Base-by-base conservation (phyloP, 108 stramenopile species). In the Cafeteria roenbergensis region DNA sequence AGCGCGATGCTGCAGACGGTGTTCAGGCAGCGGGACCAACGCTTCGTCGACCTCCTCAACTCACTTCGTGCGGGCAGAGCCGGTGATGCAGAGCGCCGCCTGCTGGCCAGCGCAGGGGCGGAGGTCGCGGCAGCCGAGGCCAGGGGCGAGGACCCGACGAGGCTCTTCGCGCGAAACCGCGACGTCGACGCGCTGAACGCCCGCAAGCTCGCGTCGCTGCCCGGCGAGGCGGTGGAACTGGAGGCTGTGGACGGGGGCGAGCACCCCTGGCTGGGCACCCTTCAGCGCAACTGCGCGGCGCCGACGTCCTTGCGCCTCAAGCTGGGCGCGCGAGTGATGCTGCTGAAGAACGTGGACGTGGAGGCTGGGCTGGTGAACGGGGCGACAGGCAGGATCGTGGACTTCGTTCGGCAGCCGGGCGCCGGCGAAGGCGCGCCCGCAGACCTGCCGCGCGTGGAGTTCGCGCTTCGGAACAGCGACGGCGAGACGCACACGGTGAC, bases 101-200 rank as follows among this genome's bases (percentile, higher is more conserved):
- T 78, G 70, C 54, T 71, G 65, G 54, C 60, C 69, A 51, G 63
- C 48, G 28, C 34, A 0, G 35, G 67, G 29, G 52, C 37, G 34
- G 0, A 57, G 29, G 42, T 38, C 50, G 55, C 30, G 53, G 38
- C 62, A 64, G 55, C 69, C n/a, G n/a, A n/a, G n/a, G 66, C 0
- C 71, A 74, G 78, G 73, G 22, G 72, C 84, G 29, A 66, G 69
- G 31, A n/a, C n/a, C 84, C 86, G 8, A 90, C 89, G 0, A 77
- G 75, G 52, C 64, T 90, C 61, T 84, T 80, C 75, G 70, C 75
- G 56, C 80, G 77, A 42, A 86, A 86, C 71, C 38, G 42, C 0
- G 76, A 88, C 59, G 87, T 85, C 55, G 82, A 85, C 64, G 50
- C 32, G 34, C 74, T 74, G 62, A 87, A 87, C 66, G 51, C 37